phyloP scores from a whole-genome alignment of 2,329 filamentous ascomycete genomes.

The Drechslerella dactyloides region DNA sequence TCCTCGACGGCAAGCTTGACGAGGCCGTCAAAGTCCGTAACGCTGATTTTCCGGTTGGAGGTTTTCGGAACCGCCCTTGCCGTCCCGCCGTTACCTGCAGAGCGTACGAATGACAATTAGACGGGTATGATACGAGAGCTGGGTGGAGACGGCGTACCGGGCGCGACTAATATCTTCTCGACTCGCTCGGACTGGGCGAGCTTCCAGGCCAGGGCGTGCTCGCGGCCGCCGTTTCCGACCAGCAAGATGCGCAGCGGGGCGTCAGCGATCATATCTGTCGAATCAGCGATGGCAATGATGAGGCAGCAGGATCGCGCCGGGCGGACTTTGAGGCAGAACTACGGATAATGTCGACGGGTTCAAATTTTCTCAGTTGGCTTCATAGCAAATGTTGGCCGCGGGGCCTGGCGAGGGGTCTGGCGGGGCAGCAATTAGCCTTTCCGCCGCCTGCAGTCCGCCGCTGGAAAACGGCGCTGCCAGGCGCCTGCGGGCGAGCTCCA shows the following conservation, averaged over 20 bases:
- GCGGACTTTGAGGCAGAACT: neutral
- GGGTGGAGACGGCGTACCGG: conserved; percentile 55
- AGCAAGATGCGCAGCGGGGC: conserved; percentile 73
- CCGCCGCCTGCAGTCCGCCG: conserved; percentile 1
- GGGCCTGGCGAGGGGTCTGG: conserved; percentile 13
- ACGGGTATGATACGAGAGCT: conserved; percentile 53
- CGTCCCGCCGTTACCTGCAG: conserved; percentile 85
- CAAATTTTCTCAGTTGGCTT: too few relatives aligned
- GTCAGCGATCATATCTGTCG: conserved; percentile 41
- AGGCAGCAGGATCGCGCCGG: neutral
- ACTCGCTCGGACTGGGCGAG: conserved; percentile 80
- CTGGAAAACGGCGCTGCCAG: conserved; percentile 21
- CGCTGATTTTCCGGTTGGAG: conserved; percentile 73
- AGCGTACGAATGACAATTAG: neutral
- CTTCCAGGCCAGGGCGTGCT: conserved; percentile 95
- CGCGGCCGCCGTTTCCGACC: conserved; percentile 90
- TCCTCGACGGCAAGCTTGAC: conserved; percentile 76
- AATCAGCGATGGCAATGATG: neutral
- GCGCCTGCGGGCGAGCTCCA: conserved; percentile 50
- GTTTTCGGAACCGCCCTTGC: conserved; percentile 70
- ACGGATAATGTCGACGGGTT: neutral
- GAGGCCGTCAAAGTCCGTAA: conserved; percentile 78
- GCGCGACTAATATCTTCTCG: conserved; percentile 73
- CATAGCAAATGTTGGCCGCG: neutral
- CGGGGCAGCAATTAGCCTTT: conserved; percentile 31